These are phyloP conservation scores for Radiomyces spectabilis DNA, from an alignment of 192 early-diverging fungal genomes.

Conservation along the genomic window DNA sequence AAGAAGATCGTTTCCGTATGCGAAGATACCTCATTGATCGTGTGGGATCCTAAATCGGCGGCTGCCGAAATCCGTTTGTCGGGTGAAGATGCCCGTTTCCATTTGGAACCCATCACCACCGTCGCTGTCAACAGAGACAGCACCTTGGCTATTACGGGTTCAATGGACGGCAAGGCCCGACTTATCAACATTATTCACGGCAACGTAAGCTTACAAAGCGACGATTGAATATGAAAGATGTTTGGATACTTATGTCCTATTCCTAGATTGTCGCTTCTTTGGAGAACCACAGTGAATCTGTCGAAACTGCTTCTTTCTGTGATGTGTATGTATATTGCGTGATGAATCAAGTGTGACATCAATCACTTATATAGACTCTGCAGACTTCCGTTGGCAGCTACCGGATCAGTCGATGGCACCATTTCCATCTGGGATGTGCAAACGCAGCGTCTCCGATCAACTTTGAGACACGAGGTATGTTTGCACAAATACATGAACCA, in stretches of 20 bases:
- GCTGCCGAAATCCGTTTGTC: conserved; percentile 53
- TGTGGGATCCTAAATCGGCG: conserved; percentile 94
- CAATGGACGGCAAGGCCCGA: conserved; percentile 67
- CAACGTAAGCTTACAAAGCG: conserved; percentile 31
- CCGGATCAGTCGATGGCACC: conserved; percentile 82
- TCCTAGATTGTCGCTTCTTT: conserved; percentile 69
- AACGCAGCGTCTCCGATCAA: conserved; percentile 73
- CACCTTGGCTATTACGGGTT: conserved; percentile 75
- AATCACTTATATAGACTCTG: too few species aligned
- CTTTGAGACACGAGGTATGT: conserved; percentile 67
- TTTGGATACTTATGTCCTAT: not conserved
- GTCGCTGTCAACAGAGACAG: conserved; percentile 70
- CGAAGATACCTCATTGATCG: conserved; percentile 73
- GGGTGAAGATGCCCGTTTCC: conserved; percentile 77
- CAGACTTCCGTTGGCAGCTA: conserved; percentile 68
- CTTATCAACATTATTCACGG: conserved; percentile 74
- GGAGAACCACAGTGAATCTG: conserved; percentile 74
- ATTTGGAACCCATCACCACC: conserved; percentile 68
- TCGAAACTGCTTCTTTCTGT: conserved; percentile 85
- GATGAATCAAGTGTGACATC: too few species aligned
- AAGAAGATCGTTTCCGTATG: conserved; percentile 78
- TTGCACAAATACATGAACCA: not conserved
- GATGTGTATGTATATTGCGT: conserved; percentile 27
- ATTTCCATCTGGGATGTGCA: conserved; percentile 91
- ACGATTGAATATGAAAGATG: not conserved